Evolutionary conservation across 768 basidiomycete species (phyloP).

Genomic region (Gautieria morchelliformis): DNA sequence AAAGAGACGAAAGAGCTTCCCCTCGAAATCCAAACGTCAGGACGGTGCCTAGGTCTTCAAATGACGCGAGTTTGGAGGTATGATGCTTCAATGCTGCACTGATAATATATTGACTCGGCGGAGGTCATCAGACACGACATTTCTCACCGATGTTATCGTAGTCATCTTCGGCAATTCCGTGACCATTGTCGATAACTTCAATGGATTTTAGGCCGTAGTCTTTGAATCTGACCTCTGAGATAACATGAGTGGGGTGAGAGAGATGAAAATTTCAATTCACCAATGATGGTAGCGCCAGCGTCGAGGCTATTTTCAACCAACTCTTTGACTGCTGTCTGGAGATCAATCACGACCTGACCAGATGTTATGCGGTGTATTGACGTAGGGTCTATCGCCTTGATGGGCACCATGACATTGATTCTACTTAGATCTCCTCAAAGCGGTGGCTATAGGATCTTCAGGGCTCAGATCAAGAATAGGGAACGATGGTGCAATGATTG

Average conservation of each 20-base stretch:
- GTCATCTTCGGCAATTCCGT: slow-evolving; percentile 71
- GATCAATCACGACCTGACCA: slow-evolving; percentile 90
- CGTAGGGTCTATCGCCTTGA: slow-evolving; percentile 57
- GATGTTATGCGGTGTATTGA: slow-evolving; percentile 87
- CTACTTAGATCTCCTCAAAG: background rate
- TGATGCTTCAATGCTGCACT: slow-evolving; percentile 75
- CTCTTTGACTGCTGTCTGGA: slow-evolving; percentile 93
- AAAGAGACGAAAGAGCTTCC: slow-evolving; percentile 90
- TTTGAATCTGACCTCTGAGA: slow-evolving; percentile 78
- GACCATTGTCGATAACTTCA: slow-evolving; percentile 90
- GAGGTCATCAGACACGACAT: background rate
- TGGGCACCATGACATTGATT: slow-evolving; percentile 14
- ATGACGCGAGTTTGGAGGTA: slow-evolving; percentile 82
- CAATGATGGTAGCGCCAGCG: slow-evolving; percentile 80
- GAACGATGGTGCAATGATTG: background rate
- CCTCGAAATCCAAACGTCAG: slow-evolving; percentile 91
- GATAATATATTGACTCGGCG: background rate
- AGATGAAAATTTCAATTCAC: slow-evolving; percentile 30
- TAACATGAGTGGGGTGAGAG: background rate
- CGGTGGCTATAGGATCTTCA: background rate
- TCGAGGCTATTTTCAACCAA: slow-evolving; percentile 94
- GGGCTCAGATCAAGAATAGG: background rate
- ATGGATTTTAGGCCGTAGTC: slow-evolving; percentile 74
- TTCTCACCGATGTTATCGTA: slow-evolving; percentile 67
- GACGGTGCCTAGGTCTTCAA: slow-evolving; percentile 62